phyloP scores from a whole-genome alignment of 495 filamentous ascomycete genomes.

The Parachaetomium inaequale region DNA sequence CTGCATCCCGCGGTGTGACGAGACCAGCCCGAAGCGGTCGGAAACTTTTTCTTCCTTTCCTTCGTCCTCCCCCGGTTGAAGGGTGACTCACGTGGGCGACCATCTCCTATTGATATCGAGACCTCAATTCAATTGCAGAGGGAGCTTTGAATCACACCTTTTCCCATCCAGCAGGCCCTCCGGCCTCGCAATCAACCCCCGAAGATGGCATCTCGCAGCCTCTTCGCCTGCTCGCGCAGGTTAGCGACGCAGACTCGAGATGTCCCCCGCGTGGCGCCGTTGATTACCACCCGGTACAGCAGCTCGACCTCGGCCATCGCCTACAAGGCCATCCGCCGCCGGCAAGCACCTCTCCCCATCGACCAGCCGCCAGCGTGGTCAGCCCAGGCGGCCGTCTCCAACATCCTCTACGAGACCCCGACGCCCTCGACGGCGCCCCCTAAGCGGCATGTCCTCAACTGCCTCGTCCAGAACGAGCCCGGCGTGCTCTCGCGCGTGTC shows the following conservation, averaged over 20 bases:
- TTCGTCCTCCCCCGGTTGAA: background rate
- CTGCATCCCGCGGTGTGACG: constrained; percentile 9
- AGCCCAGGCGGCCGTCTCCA: constrained; percentile 90
- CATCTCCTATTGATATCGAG: background rate
- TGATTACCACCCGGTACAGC: constrained; percentile 30
- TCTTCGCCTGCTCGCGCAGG: constrained; percentile 38
- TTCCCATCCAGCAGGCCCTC: constrained; percentile 11
- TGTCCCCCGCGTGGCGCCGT: constrained; percentile 22
- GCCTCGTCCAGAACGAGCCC: constrained; percentile 97
- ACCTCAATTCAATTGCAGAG: background rate
- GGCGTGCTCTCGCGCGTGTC: constrained; percentile 95
- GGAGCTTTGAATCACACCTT: background rate
- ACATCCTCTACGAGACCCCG: constrained; percentile 98
- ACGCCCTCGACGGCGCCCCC: constrained; percentile 75
- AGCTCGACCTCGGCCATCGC: constrained; percentile 84
- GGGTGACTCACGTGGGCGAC: constrained; percentile 24
- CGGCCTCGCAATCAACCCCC: constrained; percentile 25
- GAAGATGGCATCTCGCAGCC: constrained; percentile 45
- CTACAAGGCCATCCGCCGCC: constrained; percentile 95
- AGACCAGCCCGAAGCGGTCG: constrained; percentile 12
- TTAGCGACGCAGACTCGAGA: constrained; percentile 28
- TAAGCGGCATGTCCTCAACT: constrained; percentile 94
- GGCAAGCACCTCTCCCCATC: constrained; percentile 76
- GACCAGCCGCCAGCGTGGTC: constrained; percentile 81
- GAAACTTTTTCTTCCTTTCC: constrained; percentile 23